A percentile compares a stretch with the other conserved stretches of the same genome.
phyloP scores from a whole-genome alignment of 345 rosid species.

The Eucalyptus caleyi region DNA sequence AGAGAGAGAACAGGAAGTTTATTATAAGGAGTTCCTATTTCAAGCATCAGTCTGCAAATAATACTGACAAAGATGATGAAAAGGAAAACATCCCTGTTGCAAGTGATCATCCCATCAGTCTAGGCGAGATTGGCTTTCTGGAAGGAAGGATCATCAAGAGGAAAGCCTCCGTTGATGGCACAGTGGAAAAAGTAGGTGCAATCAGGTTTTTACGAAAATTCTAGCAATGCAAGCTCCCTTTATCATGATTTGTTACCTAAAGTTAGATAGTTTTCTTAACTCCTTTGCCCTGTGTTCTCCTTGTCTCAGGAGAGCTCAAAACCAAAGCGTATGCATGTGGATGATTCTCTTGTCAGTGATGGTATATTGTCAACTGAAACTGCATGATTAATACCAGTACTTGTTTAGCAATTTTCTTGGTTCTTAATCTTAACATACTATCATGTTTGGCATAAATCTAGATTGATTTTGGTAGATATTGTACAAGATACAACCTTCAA shows the following conservation, averaged over 20 bases:
- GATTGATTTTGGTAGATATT: background rate
- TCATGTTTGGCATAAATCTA: background rate
- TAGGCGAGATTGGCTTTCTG: background rate
- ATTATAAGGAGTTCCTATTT: slow-evolving; percentile 52
- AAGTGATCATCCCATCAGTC: background rate
- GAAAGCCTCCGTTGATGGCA: slow-evolving; percentile 24
- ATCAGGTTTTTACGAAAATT: background rate
- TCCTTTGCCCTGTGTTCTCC: background rate
- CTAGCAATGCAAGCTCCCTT: background rate
- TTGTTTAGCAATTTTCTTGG: background rate
- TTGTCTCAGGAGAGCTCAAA: slow-evolving; percentile 47
- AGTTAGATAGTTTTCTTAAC: background rate
- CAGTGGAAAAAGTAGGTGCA: slow-evolving; percentile 27
- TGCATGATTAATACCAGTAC: background rate
- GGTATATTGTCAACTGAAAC: slow-evolving; percentile 2
- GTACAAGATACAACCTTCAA: background rate
- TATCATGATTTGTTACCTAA: background rate
- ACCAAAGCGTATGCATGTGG: slow-evolving; percentile 24
- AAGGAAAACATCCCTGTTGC: slow-evolving; percentile 8
- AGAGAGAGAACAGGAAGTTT: slow-evolving; percentile 32
- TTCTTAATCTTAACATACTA: background rate
- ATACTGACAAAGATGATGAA: slow-evolving; percentile 12
- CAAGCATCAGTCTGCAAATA: slow-evolving; percentile 31
- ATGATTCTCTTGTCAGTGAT: slow-evolving; percentile 17
- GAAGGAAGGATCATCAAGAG: slow-evolving; percentile 35